phyloP scores from a whole-genome alignment of 2,329 filamentous ascomycete species.

The Rachicladosporium sp. region DNA sequence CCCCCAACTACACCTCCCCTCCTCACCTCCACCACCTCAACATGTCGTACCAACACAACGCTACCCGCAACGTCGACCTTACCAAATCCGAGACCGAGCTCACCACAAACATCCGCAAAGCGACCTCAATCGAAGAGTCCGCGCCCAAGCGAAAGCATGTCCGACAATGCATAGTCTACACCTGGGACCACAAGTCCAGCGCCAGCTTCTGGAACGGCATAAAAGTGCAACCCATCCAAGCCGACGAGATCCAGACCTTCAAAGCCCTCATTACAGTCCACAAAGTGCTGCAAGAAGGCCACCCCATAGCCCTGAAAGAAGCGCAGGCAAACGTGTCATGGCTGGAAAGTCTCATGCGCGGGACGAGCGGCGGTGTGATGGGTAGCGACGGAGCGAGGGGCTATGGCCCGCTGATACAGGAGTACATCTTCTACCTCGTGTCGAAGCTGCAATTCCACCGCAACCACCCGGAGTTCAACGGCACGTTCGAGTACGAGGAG shows the following conservation, averaged over 20 bases:
- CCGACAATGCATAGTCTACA: conserved; percentile 93
- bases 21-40: not conserved
- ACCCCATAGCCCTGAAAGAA: conserved; percentile 75
- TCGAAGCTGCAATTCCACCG: conserved; percentile 95
- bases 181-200: conserved; percentile 96
- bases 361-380: conserved; percentile 63
- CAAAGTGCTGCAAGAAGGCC: conserved; percentile 94
- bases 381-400: conserved; percentile 54
- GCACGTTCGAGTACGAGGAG: conserved; percentile 97
- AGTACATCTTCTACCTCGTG: conserved; percentile 92
- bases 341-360: conserved; percentile 84
- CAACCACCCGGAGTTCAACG: conserved; percentile 95
- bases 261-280: conserved; percentile 96
- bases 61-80: conserved; percentile 46
- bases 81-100: conserved; percentile 55
- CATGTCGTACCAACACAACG: conserved; percentile 22
- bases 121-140: conserved; percentile 47
- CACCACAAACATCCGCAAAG: conserved; percentile 55
- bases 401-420: conserved; percentile 83
- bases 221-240: conserved; percentile 98
- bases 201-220: conserved; percentile 94
- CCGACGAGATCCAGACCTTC: conserved; percentile 97
- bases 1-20: not conserved
- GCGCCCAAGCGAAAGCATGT: conserved; percentile 85
- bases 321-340: conserved; percentile 79